A percentile compares a stretch with the other conserved stretches of the same genome.
These are phyloP conservation scores for Oryza meyeriana DNA, from an alignment of 176 grass and related monocot genomes.

Conservation along the genomic window DNA sequence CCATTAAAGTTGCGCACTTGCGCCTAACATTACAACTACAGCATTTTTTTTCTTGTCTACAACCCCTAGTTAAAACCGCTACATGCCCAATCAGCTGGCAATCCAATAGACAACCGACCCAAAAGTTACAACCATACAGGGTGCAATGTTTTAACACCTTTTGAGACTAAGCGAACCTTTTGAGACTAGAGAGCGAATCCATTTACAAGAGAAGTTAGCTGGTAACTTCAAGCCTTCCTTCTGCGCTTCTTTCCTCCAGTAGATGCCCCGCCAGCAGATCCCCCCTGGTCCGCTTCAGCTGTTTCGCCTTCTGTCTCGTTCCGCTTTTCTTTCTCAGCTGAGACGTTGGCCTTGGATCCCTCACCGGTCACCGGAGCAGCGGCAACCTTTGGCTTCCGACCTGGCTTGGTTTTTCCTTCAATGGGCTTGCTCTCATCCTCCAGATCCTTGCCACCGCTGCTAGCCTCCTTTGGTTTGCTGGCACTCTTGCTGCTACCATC, in stretches of 20 bases:
- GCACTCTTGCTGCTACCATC: slow-evolving; percentile 33
- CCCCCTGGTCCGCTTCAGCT: slow-evolving; percentile 35
- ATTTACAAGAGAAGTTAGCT: slow-evolving; percentile 40
- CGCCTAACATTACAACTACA: slow-evolving; percentile 45
- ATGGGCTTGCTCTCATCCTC: slow-evolving; percentile 40
- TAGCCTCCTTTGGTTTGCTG: slow-evolving; percentile 40
- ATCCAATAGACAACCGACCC: slow-evolving; percentile 35
- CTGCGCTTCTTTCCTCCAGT: slow-evolving; percentile 64
- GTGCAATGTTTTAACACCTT: slow-evolving; percentile 13
- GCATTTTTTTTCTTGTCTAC: slow-evolving; percentile 33
- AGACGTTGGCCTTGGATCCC: not conserved
- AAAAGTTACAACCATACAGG: slow-evolving; percentile 38
- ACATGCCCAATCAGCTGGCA: slow-evolving; percentile 28
- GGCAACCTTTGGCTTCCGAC: slow-evolving; percentile 39
- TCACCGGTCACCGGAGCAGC: not conserved
- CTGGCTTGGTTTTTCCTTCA: slow-evolving; percentile 43
- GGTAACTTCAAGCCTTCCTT: slow-evolving; percentile 49
- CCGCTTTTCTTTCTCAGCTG: slow-evolving; percentile 41
- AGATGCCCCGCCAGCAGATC: slow-evolving; percentile 33
- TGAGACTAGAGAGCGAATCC: slow-evolving; percentile 16
- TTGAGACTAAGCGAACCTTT: slow-evolving; percentile 23
- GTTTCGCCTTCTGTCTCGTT: slow-evolving; percentile 39
- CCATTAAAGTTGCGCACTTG: not conserved
- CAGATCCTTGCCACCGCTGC: slow-evolving; percentile 29
- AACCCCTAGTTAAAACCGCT: slow-evolving; percentile 32